phyloP scores from a whole-genome alignment of 768 basidiomycete species.

The Chalciporus piperatus region DNA sequence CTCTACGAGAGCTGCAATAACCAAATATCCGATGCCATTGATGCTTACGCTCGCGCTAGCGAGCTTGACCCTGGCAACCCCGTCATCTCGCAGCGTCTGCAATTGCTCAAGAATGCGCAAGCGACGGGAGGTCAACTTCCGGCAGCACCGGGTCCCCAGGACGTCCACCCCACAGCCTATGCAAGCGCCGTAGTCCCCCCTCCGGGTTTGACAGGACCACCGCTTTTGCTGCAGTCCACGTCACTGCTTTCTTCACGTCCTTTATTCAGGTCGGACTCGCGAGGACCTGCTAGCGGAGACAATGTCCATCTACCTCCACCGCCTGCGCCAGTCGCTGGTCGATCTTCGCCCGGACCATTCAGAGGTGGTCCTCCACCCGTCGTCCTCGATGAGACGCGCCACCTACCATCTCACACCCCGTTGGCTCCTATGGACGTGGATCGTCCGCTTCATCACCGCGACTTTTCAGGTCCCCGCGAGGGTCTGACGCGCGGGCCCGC shows the following conservation, averaged over 20 bases:
- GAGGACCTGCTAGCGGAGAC: conserved; percentile 46
- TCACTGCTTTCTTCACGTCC: conserved; percentile 31
- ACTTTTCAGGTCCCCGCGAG: conserved; percentile 53
- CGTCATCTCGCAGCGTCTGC: conserved; percentile 78
- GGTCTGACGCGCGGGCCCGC: conserved; percentile 47
- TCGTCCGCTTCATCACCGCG: conserved; percentile 52
- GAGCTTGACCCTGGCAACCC: conserved; percentile 89
- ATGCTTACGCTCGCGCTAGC: conserved; percentile 92
- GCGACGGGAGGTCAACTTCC: conserved; percentile 70
- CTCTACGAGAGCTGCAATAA: conserved; percentile 99
- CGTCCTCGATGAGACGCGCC: conserved; percentile 72
- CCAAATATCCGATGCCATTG: conserved; percentile 97
- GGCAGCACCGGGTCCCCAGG: conserved; percentile 89
- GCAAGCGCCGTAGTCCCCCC: conserved; percentile 75
- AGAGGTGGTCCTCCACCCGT: conserved; percentile 82
- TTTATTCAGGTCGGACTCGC: conserved; percentile 64
- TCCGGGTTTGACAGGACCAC: conserved; percentile 64
- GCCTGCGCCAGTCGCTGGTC: conserved; percentile 43
- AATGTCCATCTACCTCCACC: conserved; percentile 57
- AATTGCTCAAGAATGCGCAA: conserved; percentile 78
- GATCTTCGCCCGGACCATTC: conserved; percentile 72
- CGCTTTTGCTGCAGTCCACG: conserved; percentile 54
- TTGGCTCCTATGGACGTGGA: conserved; percentile 80
- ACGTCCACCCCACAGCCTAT: conserved; percentile 95
- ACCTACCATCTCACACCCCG: conserved; percentile 61